Base-by-base conservation (phyloP, 2,329 filamentous ascomycete genomes). In the Epichloe amarillans region DNA sequence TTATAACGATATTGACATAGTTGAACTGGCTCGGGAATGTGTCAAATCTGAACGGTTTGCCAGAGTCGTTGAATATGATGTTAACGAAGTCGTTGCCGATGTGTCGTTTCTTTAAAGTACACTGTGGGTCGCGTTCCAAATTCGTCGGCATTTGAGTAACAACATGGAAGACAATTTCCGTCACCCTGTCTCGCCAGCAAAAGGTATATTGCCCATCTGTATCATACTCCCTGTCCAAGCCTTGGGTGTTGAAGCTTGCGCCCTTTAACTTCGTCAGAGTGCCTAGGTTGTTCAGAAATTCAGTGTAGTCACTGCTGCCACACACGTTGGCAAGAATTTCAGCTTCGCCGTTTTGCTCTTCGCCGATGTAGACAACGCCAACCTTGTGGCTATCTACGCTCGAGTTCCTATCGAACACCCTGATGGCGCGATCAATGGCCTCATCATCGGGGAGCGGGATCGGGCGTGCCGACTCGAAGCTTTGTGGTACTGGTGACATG, bases 1-100 rank as follows among this genome's bases (percentile, higher is more conserved):
- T 88, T 61, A 98, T 91, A 59, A 97, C 85, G 60, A 98, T 97
- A 64, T 96, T 89, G 63, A 98, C 89, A 62, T 87, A 95, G 63
- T 96, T 97, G 73, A 98, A 95, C 52, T 91, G 86, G 0, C 89
- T 94, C 0, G 88, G 88, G 59, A 98, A 95, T 0, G 88, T 95
- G 63, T 95, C 81, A 63, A 95, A 95, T 50, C 79, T 77, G 70
- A 95, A 97, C 0, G 86, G 84, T 46, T 83, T 67, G n/a, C 93
- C 91, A 2, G 90, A 96, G 61, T 95, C 88, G 65, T 98, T 98
- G 75, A 94, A 98, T 52, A 98, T 84, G 58, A 98, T 95, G 64
- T 95, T 97, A 63, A 98, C 93, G 65, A 88, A 95, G 66, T 97
- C 93, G 62, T 98, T 98, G 52, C 93, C 93, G 54, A 97, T 93